Conservation (phyloP, 2,329 filamentous ascomycete species). For the Trichoderma gracile region DNA sequence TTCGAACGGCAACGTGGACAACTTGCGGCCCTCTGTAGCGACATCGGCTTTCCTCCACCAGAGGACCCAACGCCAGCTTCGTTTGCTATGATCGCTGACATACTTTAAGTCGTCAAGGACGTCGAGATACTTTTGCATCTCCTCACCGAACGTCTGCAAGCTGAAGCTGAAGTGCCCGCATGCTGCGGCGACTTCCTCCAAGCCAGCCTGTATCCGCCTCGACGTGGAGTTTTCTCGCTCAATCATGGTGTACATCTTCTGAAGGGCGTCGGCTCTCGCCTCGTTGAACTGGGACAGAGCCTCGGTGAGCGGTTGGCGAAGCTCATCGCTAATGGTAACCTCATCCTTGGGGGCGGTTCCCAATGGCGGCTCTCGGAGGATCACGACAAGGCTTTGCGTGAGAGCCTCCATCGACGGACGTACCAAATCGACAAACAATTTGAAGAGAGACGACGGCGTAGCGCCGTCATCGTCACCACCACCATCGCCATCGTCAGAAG, state of each 20-base stretch:
- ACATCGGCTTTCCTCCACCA: slow-evolving; percentile 60
- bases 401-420: slow-evolving; percentile 89
- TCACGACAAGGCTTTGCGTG: slow-evolving; percentile 77
- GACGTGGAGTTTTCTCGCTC: slow-evolving; percentile 64
- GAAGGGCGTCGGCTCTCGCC: slow-evolving; percentile 70
- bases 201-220: slow-evolving; percentile 75
- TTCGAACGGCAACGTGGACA: slow-evolving; percentile 31
- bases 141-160: slow-evolving; percentile 80
- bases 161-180: slow-evolving; percentile 93
- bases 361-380: slow-evolving; percentile 80
- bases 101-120: slow-evolving; percentile 79
- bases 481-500: slow-evolving; percentile 34
- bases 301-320: slow-evolving; percentile 71
- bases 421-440: slow-evolving; percentile 79
- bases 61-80: slow-evolving; percentile 75
- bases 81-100: slow-evolving; percentile 59
- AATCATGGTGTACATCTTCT: slow-evolving; percentile 72
- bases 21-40: neutral
- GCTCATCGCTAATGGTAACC: slow-evolving; percentile 69
- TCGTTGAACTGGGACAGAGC: slow-evolving; percentile 73
- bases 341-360: slow-evolving; percentile 33
- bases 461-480: slow-evolving; percentile 38
- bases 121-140: slow-evolving; percentile 75
- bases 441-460: slow-evolving; percentile 72
- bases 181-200: slow-evolving; percentile 88